Percentiles rank a stretch among this genome's conserved stretches.
phyloP scores from a whole-genome alignment of 305 asterid genomes.

The Fraxinus platypoda region DNA sequence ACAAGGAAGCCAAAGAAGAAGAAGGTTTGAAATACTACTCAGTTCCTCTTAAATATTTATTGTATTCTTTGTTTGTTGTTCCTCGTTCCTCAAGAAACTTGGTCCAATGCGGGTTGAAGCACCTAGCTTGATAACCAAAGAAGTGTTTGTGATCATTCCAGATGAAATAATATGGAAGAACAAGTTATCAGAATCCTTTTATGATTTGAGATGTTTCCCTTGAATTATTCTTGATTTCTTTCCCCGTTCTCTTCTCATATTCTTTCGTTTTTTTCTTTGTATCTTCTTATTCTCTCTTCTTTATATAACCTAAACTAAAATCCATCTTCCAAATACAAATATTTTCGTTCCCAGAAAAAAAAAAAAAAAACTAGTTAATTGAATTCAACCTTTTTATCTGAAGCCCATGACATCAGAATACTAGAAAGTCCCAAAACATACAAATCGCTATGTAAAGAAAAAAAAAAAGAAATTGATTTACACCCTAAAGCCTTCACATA shows the following conservation, averaged over 20 bases:
- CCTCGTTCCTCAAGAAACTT: background rate
- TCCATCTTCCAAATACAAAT: background rate
- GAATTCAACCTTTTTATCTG: background rate
- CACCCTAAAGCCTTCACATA: background rate
- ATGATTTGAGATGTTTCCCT: background rate
- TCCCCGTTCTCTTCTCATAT: background rate
- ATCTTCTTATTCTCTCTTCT: background rate
- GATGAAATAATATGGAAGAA: background rate
- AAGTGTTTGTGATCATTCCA: background rate
- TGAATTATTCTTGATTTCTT: background rate
- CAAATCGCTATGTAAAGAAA: background rate
- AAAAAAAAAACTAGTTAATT: background rate
- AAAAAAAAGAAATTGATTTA: background rate
- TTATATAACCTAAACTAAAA: background rate
- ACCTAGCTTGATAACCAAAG: background rate
- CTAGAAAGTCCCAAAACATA: background rate
- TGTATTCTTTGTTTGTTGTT: background rate
- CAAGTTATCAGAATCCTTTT: background rate
- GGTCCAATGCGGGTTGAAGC: background rate
- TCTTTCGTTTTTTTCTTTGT: background rate
- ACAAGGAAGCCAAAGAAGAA: constrained; percentile 39
- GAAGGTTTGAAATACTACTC: constrained; percentile 36
- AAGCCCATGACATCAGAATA: background rate
- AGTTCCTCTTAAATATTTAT: constrained; percentile 6
- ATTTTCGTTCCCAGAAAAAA: background rate